Evolutionary conservation across 257 asterid species (phyloP), one percentile per base, ranked within the genome.

Genomic region (Scutellaria minor): DNA sequence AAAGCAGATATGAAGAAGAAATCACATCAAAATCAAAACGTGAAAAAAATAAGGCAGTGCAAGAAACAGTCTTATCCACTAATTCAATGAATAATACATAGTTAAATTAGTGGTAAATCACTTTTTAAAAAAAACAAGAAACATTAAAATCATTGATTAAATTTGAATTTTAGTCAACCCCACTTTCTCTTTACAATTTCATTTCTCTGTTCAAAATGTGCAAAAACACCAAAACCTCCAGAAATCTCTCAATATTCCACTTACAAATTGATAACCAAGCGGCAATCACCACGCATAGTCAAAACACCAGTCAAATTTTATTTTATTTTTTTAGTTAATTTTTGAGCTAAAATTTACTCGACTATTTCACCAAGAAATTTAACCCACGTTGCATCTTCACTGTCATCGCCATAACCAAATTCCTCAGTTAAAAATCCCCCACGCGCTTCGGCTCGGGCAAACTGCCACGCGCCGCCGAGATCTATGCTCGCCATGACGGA

Each of bases 401-500:
- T 60, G 9, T 41, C 75, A 31, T 47, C 86, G 57, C 57, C 47
- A 64, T 40, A 70, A 69, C 77, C 86, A 9, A 71, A 13, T 39
- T 64, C 82, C 68, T 68, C 74, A 7, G 37, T 52, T 45, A 71
- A 39, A 62, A 72, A 47, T 14, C 78, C 77, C 82, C 53, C 75
- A 42, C 84, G 75, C 76, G 73, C 78, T 66, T 68, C 86, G 13
- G 3, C 51, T 0, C 64, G 56, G 5, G 42, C 66, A 24, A 71
- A 22, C 10, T 12, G 14, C 78, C 80, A 81, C 84, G 84, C 80
- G 66, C 83, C 75, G 9, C 93, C 82, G 82, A 67, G 80, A 77
- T 89, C 89, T 40, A 85, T 35, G 80, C 96, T 87, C 44, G 87
- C 96, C 96, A 89, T 89, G 31, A 87, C 82, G 63, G 96, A 83